Conservation (phyloP, 2,329 filamentous ascomycete species). For the Paraconiothyrium sp. region DNA sequence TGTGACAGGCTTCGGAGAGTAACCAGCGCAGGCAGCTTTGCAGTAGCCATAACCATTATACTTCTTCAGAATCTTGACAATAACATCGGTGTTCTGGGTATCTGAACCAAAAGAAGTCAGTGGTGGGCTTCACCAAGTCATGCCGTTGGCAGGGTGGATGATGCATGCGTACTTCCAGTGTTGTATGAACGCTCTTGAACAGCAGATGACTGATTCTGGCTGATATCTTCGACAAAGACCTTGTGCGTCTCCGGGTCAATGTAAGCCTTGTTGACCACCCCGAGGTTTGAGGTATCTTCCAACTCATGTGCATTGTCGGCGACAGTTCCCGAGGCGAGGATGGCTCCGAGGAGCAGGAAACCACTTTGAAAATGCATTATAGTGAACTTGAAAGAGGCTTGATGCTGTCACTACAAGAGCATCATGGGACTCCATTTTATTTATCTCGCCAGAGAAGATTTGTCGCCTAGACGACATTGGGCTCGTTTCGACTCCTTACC, state of each 20-base stretch:
- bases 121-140: background rate
- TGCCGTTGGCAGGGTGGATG: background rate
- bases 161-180: background rate
- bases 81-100: background rate
- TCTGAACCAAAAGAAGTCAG: background rate
- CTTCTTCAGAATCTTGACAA: background rate
- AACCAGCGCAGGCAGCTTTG: background rate
- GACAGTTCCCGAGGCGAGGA: background rate
- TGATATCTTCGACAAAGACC: background rate
- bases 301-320: background rate
- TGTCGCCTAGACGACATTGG: background rate
- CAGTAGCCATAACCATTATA: conserved; percentile 4
- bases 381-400: background rate
- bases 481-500: background rate
- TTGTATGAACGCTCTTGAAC: background rate
- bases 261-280: background rate
- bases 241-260: background rate
- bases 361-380: background rate
- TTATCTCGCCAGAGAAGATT: background rate
- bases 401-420: background rate
- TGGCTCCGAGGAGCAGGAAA: background rate
- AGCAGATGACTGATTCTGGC: background rate
- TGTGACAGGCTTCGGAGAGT: background rate
- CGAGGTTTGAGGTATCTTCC: background rate
- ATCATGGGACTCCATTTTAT: background rate